Conservation (phyloP, 805 yeast genomes). For the Candida silvicultrix region DNA sequence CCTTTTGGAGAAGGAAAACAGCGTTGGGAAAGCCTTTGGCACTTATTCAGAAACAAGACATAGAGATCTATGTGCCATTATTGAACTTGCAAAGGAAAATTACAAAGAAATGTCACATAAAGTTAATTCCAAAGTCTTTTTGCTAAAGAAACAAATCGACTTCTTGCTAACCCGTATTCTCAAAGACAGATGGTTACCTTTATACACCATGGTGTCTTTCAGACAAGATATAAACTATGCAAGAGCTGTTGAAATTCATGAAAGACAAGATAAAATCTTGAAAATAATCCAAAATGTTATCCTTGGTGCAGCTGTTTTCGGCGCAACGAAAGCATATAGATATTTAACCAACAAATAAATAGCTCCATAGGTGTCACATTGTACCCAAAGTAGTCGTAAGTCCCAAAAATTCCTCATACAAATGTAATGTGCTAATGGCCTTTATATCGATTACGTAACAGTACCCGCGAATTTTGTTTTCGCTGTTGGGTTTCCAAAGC, state of each 20-base stretch:
- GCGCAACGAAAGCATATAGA: background rate
- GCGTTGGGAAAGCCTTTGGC: background rate
- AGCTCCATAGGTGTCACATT: too few species aligned
- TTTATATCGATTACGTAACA: too few species aligned
- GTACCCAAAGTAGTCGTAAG: too few species aligned
- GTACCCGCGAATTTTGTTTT: too few species aligned
- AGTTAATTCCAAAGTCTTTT: slow-evolving; percentile 56
- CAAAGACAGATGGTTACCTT: slow-evolving; percentile 70
- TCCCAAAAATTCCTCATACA: too few species aligned
- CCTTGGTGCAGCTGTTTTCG: slow-evolving; percentile 3
- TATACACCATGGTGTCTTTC: slow-evolving; percentile 90
- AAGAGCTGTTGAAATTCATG: slow-evolving; percentile 49
- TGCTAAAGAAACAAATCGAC: slow-evolving; percentile 65
- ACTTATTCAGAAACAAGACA: slow-evolving; percentile 30
- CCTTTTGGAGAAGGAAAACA: background rate
- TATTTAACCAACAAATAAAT: background rate
- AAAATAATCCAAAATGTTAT: slow-evolving; percentile 13
- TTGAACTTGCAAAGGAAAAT: slow-evolving; percentile 72
- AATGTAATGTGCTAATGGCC: too few species aligned
- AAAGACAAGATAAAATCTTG: slow-evolving; percentile 49
- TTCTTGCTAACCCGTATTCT: slow-evolving; percentile 50
- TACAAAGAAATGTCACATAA: slow-evolving; percentile 83
- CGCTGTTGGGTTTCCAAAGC: too few species aligned
- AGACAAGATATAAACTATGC: slow-evolving; percentile 77
- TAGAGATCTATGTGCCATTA: slow-evolving; percentile 67